Conservation (phyloP, 345 rosid genomes). For the Pistacia atlantica region DNA sequence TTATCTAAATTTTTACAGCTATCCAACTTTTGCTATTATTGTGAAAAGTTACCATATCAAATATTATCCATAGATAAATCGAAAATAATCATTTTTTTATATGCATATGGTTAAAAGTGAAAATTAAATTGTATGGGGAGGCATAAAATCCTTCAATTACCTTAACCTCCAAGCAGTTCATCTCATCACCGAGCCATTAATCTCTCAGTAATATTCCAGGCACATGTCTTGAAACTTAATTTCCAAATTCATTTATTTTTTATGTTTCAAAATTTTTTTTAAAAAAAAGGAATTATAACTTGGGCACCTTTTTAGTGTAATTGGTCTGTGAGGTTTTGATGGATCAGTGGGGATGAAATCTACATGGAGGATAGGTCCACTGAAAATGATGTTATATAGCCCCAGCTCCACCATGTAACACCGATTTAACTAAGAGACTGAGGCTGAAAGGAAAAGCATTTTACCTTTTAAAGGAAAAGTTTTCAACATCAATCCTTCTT, state of each 20-base stretch:
- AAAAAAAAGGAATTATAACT: not conserved
- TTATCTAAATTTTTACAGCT: too few species aligned
- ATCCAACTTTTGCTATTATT: too few species aligned
- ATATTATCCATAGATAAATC: too few species aligned
- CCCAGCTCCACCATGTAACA: conserved; percentile 12
- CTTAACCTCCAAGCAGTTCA: not conserved
- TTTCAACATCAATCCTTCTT: not conserved
- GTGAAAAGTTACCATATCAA: too few species aligned
- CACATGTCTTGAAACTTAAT: not conserved
- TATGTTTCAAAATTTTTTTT: not conserved
- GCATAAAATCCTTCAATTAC: not conserved
- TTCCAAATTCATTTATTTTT: not conserved
- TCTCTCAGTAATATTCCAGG: not conserved
- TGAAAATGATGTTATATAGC: conserved; percentile 4
- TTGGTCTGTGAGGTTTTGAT: not conserved
- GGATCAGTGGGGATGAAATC: not conserved
- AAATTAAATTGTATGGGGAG: not conserved
- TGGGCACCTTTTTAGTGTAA: not conserved
- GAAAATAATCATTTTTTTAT: too few species aligned
- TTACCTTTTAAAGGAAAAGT: conserved; percentile 13
- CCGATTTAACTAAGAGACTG: not conserved
- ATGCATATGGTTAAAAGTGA: not conserved
- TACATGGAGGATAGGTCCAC: conserved; percentile 8
- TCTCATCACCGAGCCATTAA: not conserved
- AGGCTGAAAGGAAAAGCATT: not conserved